Evolutionary conservation across 352 stramenopile species (phyloP).

Genomic region (Globisporangium irregulare): DNA sequence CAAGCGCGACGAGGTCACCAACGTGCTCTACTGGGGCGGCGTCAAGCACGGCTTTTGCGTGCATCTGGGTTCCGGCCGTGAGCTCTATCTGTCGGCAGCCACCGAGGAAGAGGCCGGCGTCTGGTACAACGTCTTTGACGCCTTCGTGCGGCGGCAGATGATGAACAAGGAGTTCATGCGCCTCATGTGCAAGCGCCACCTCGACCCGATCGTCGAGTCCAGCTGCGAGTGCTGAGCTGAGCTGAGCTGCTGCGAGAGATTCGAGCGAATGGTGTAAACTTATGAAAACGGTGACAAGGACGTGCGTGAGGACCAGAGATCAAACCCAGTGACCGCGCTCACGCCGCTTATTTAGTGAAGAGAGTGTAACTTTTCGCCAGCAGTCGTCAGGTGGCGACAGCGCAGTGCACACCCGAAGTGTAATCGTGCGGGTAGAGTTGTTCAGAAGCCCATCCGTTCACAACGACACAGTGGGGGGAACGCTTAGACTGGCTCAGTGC

Average conservation of each 20-base stretch:
- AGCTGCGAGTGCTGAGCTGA: constrained; percentile 20
- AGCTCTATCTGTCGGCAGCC: constrained; percentile 46
- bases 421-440: not conserved
- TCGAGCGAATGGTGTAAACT: constrained; percentile 4
- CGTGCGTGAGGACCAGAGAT: not conserved
- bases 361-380: not conserved
- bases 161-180: constrained; percentile 44
- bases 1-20: constrained; percentile 48
- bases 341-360: not conserved
- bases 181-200: constrained; percentile 37
- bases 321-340: not conserved
- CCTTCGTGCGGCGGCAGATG: constrained; percentile 39
- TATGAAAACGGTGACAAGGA: not conserved
- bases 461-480: too few species aligned
- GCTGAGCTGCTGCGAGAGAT: not conserved
- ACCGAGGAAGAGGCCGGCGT: constrained; percentile 46
- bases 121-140: constrained; percentile 58
- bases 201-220: constrained; percentile 57
- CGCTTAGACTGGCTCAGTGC: not conserved
- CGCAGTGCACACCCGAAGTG: not conserved
- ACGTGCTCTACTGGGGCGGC: constrained; percentile 63
- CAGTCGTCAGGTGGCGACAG: not conserved
- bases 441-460: too few species aligned
- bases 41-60: constrained; percentile 58
- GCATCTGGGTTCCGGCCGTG: constrained; percentile 44